These are phyloP conservation scores for Naganishia albida DNA, from an alignment of 1,284 basidiomycete species.

Conservation along the genomic window DNA sequence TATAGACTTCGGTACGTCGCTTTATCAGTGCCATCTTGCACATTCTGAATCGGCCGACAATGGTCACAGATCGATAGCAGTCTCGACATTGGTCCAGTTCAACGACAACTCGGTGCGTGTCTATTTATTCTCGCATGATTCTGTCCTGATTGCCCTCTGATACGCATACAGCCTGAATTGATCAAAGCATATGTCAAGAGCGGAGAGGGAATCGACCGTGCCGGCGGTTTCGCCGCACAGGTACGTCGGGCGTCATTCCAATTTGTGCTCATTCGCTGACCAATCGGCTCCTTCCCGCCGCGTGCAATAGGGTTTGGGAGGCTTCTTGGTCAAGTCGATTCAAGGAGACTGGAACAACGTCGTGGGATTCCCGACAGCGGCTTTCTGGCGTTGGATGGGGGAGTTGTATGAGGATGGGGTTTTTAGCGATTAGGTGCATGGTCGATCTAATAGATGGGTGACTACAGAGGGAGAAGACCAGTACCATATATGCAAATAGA, in stretches of 20 bases:
- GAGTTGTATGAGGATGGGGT: conserved; percentile 49
- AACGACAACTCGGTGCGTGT: conserved; percentile 64
- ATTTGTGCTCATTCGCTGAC: not conserved
- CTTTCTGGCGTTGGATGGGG: conserved; percentile 53
- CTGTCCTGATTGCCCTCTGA: not conserved
- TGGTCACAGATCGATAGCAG: conserved; percentile 72
- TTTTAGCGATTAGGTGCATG: conserved; percentile 43
- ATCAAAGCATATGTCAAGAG: conserved; percentile 83
- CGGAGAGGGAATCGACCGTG: conserved; percentile 85
- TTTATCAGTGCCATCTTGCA: not conserved
- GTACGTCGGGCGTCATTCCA: conserved; percentile 54
- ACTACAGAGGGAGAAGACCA: too few species aligned
- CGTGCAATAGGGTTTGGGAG: conserved; percentile 68
- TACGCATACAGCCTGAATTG: conserved; percentile 50
- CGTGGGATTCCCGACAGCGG: conserved; percentile 63
- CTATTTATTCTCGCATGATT: too few species aligned
- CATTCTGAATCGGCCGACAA: not conserved
- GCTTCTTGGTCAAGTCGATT: conserved; percentile 74
- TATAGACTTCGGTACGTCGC: conserved; percentile 71
- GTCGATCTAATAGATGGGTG: not conserved
- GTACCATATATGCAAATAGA: too few species aligned
- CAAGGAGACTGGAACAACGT: conserved; percentile 93
- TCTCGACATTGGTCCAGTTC: conserved; percentile 78
- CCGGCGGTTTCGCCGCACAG: conserved; percentile 94
- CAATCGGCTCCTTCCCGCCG: not conserved